Base-by-base conservation (phyloP, 495 filamentous ascomycete species). In the Aspergillus ellipticus region DNA sequence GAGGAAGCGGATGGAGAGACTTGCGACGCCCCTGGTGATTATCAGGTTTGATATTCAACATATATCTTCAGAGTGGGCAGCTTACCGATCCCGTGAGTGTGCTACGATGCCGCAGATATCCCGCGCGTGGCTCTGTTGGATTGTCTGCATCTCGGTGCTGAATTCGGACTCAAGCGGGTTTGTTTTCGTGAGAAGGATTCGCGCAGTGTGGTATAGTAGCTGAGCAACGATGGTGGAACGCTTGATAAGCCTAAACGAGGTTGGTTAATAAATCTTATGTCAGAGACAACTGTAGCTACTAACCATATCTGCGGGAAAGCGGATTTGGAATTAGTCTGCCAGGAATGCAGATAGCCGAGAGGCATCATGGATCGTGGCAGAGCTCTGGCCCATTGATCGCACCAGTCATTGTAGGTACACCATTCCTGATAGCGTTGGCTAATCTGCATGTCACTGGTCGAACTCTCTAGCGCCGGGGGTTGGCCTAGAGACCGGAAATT, bases 131-230 rank as follows among this genome's bases (percentile, higher is more conserved):
- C 77, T 76, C 50, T 85, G 76, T 61, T 88, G 84, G 55, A 86
- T 75, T 11, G 82, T 77, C 41, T 76, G 82, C 82, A 92, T 89
- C 53, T 91, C 86, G 4, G 63, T 53, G 31, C 61, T 63, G 33
- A 69, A 62, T 49, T 83, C 78, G 10, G 78, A 79, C 39, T 80
- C 77, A 16, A 82, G 68, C 0, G 93, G 92, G 66, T 97, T 85
- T 20, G 82, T 85, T 59, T 92, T 89, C 3, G 87, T 80, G n/a
- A 97, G 79, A 9, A 96, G 66, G 53, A 86, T 84, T 70, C 92
- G 85, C 26, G 87, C 82, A 0, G 88, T 92, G 63, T 97, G 93
- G 66, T 96, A 97, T 59, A 96, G 90, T n/a, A 97, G 79, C 9
- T 90, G 84, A 9, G 87, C 91, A 39, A 96, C 80, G 29, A 92